Evolutionary conservation across 192 early-diverging fungal species (phyloP).

Genomic region (Gryganskiella cystojenkinii): DNA sequence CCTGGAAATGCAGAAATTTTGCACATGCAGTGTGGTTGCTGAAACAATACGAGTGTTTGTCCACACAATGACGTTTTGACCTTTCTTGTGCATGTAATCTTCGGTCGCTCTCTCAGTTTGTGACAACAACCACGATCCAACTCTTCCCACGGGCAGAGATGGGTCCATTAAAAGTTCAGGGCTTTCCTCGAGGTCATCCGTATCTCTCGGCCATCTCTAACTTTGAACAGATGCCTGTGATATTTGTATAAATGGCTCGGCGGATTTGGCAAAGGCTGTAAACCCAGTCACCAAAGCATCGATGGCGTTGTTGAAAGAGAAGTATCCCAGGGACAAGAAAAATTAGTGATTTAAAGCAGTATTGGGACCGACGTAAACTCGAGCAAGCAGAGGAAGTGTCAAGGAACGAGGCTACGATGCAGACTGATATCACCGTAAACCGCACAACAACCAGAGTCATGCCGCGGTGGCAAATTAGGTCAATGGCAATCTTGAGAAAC

Average conservation of each 20-base stretch:
- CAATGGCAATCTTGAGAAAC: conserved; percentile 4
- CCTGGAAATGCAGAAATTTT: conserved; percentile 23
- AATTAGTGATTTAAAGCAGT: conserved; percentile 19
- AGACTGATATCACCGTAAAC: conserved; percentile 18
- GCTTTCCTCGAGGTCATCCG: conserved; percentile 2
- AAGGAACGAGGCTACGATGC: too few species aligned
- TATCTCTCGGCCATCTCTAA: conserved; percentile 20
- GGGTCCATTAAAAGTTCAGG: conserved; percentile 20
- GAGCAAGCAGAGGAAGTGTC: conserved; percentile 19
- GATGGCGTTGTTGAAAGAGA: conserved; percentile 18
- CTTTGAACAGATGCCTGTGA: conserved; percentile 26
- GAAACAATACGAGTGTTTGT: not conserved
- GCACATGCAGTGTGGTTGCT: not conserved
- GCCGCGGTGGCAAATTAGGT: conserved; percentile 4
- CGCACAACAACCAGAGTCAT: conserved; percentile 24
- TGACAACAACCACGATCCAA: not conserved
- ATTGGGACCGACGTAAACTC: conserved; percentile 12
- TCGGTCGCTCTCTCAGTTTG: not conserved
- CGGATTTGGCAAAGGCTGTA: conserved; percentile 15
- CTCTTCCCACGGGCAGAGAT: conserved; percentile 1
- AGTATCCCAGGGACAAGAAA: conserved; percentile 27
- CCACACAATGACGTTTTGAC: not conserved
- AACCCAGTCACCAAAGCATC: conserved; percentile 7
- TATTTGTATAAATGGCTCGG: conserved; percentile 18
- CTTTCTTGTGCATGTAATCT: not conserved